Conservation (phyloP, 2,329 filamentous ascomycete species). For the Hypomyces perniciosus region DNA sequence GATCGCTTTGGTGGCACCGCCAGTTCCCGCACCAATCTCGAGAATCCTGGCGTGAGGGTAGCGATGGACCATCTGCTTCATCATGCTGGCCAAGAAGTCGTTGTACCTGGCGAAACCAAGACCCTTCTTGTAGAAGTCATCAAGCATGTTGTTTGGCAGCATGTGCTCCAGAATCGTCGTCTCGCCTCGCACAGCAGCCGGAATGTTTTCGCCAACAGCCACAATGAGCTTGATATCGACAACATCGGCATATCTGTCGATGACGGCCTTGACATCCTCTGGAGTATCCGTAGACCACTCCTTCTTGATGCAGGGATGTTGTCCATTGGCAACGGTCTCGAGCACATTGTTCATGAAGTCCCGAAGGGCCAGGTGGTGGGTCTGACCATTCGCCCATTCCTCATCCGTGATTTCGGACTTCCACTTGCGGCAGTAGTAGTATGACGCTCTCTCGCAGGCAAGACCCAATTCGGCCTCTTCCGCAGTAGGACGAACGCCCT, state of each 20-base stretch:
- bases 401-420: conserved; percentile 16
- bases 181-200: conserved; percentile 26
- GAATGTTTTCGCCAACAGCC: conserved; percentile 27
- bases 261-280: conserved; percentile 5
- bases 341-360: conserved; percentile 17
- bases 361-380: conserved; percentile 15
- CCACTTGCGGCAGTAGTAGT: conserved; percentile 20
- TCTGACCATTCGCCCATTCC: conserved; percentile 16
- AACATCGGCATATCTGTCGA: conserved; percentile 12
- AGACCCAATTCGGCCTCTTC: too few species aligned
- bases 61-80: too few species aligned
- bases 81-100: too few species aligned
- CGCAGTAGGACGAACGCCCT: conserved; percentile 4
- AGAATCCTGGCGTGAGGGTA: too few species aligned
- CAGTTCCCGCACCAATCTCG: too few species aligned
- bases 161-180: conserved; percentile 29
- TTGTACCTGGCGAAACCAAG: conserved; percentile 9
- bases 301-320: conserved; percentile 15
- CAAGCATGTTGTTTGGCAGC: conserved; percentile 24
- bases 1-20: conserved; percentile 32
- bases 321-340: conserved; percentile 5
- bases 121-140: conserved; percentile 23
- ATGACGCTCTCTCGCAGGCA: conserved; percentile 20
- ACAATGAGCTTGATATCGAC: conserved; percentile 22
- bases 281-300: conserved; percentile 10